Evolutionary conservation across 371 early-diverging fungal species (phyloP).

Genomic region (Neoconidiobolus thromboides): DNA sequence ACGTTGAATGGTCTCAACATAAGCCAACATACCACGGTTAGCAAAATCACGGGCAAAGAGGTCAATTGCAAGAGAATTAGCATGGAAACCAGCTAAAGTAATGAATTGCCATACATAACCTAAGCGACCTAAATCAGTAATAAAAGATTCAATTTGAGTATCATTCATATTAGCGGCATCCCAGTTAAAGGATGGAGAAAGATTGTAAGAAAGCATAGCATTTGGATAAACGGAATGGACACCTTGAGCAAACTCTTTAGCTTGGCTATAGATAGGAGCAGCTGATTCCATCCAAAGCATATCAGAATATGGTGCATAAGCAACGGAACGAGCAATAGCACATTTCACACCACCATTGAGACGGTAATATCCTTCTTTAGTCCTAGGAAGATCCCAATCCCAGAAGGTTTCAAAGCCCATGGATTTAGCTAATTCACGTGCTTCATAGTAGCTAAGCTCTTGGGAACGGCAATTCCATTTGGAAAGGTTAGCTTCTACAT

Average conservation of each 20-base stretch:
- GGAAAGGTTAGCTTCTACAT: constrained; percentile 12
- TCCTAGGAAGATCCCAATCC: constrained; percentile 82
- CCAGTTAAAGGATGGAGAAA: constrained; percentile 98
- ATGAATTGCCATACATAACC: constrained; percentile 98
- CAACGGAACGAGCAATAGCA: constrained; percentile 72
- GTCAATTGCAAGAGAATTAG: constrained; percentile 56
- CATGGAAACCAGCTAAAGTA: constrained; percentile 93
- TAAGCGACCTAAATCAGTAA: constrained; percentile 65
- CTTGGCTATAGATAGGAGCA: constrained; percentile 81
- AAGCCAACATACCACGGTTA: constrained; percentile 83
- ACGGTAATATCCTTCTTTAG: constrained; percentile 92
- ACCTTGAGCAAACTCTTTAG: constrained; percentile 76
- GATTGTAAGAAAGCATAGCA: constrained; percentile 74
- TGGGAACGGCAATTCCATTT: constrained; percentile 15
- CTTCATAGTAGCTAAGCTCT: constrained; percentile 66
- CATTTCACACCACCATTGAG: constrained; percentile 87
- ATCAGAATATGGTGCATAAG: constrained; percentile 86
- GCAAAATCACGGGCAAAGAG: constrained; percentile 82
- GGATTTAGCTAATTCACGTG: constrained; percentile 52
- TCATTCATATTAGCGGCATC: constrained; percentile 87
- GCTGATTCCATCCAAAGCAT: constrained; percentile 97
- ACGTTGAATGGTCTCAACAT: constrained; percentile 85
- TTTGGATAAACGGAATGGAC: constrained; percentile 39
- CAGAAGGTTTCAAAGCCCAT: constrained; percentile 73
- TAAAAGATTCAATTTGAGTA: constrained; percentile 64